Base-by-base conservation (phyloP, 768 basidiomycete genomes). In the Baorangia bicolor region DNA sequence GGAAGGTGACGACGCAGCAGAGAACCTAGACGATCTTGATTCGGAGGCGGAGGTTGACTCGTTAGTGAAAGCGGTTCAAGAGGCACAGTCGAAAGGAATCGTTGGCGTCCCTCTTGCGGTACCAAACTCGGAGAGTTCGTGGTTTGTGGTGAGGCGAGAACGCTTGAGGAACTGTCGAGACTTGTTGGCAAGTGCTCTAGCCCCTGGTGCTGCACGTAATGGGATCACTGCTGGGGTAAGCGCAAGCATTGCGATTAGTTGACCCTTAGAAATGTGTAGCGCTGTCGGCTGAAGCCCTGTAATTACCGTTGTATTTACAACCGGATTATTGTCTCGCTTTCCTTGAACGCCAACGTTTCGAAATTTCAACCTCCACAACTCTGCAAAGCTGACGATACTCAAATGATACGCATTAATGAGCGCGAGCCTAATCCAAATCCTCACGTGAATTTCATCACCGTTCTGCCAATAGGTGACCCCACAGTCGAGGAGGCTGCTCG, bases 1-100 rank as follows among this genome's bases (percentile, higher is more conserved):
- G 45, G 82, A 81, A 33, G 82, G 79, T 5, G 88, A 82, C 20
- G 87, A 87, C 47, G 75, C 73, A 5, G 78, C 78, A 39, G 89
- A 92, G 68, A 87, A 92, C 58, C 71, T 88, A 49, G 88, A 89
- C 46, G 87, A 91, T 54, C 59, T 94, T 59, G 91, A 94, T 68
- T 93, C 91, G 5, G 92, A 94, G 63, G 86, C 84, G 11, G 92
- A 94, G 72, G 76, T 94, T 45, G 92, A 94, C 49, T 81, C 83
- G 14, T 76, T 94, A 25, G 79, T 88, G 28, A 78, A 77, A 52
- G 83, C 83, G 11, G 81, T 92, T 28, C 77, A 81, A 46, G 68
- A 69, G 2, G 83, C 87, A 2, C 77, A 76, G 49, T 76, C 79
- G 23, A 81, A 77, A 58, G 88, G 88, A 2, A 60, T 84, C 25